Percentiles rank a stretch among this genome's conserved stretches.
phyloP scores from a whole-genome alignment of 495 filamentous ascomycete genomes.

The Penicillium fimorum region DNA sequence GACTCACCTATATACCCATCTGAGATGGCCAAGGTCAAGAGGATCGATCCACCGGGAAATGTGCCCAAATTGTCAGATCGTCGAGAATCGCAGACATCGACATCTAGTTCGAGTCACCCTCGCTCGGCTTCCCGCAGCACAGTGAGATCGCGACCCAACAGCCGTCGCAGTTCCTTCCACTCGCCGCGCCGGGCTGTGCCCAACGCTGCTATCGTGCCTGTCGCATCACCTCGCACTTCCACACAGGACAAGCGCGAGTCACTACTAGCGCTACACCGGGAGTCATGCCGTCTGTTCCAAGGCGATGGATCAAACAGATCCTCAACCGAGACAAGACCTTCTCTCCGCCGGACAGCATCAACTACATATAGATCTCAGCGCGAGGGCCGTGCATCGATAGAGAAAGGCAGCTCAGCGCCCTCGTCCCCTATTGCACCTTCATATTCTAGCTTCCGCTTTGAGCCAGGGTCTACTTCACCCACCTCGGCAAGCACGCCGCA shows the following conservation, averaged over 20 bases:
- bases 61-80: background rate
- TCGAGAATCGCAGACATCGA: background rate
- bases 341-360: conserved; percentile 8
- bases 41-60: conserved; percentile 19
- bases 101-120: conserved; percentile 20
- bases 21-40: conserved; percentile 24
- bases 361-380: conserved; percentile 12
- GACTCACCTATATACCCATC: conserved; percentile 3
- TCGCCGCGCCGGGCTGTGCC: conserved; percentile 31
- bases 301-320: conserved; percentile 14
- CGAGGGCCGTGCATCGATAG: conserved; percentile 19
- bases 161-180: conserved; percentile 34
- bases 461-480: conserved; percentile 11
- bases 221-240: conserved; percentile 20
- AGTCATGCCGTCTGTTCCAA: conserved; percentile 48
- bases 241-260: conserved; percentile 34
- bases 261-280: conserved; percentile 44
- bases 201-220: conserved; percentile 31
- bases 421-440: conserved; percentile 26
- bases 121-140: conserved; percentile 37
- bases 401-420: conserved; percentile 18
- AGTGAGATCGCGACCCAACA: conserved; percentile 28
- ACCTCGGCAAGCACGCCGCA: conserved; percentile 8
- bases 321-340: conserved; percentile 5
- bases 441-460: conserved; percentile 14